Evolutionary conservation across 768 basidiomycete species (phyloP).

Genomic region (Pleurotus cornucopiae): DNA sequence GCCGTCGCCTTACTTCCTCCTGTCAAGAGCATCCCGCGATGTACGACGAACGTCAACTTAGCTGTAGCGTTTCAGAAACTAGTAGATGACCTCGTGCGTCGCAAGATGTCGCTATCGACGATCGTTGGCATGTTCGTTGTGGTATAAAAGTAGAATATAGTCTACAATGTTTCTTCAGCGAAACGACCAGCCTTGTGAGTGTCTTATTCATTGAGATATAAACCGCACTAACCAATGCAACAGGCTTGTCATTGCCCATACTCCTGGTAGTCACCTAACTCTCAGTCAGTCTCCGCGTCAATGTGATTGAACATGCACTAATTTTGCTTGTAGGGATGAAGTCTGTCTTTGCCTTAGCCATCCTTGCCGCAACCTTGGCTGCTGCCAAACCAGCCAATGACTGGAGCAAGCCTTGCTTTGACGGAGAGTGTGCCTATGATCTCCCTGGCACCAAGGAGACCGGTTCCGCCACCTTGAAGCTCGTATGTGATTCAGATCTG

Average conservation of each 20-base stretch:
- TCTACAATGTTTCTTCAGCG: too few species aligned
- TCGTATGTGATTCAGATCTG: not conserved
- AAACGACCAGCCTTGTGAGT: not conserved
- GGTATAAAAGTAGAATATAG: too few species aligned
- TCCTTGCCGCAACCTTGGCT: conserved; percentile 3
- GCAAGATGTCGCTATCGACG: too few species aligned
- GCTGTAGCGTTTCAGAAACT: too few species aligned
- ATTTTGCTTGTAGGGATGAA: not conserved
- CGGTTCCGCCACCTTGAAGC: conserved; percentile 1
- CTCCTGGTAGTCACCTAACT: not conserved
- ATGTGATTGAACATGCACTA: not conserved
- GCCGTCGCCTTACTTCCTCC: too few species aligned
- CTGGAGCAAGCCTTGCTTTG: conserved; percentile 6
- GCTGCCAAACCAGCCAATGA: conserved; percentile 6
- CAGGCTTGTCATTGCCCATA: not conserved
- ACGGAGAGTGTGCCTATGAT: conserved; percentile 8
- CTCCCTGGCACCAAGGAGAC: not conserved
- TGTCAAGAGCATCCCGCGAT: too few species aligned
- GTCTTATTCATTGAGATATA: not conserved
- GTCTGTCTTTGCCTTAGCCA: conserved; percentile 5
- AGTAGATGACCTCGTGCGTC: too few species aligned
- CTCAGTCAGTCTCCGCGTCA: not conserved
- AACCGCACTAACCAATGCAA: not conserved
- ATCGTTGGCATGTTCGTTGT: not conserved
- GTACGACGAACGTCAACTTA: too few species aligned